Conservation (phyloP, 306 rosid species). For the Pterocarpus macrocarpus region DNA sequence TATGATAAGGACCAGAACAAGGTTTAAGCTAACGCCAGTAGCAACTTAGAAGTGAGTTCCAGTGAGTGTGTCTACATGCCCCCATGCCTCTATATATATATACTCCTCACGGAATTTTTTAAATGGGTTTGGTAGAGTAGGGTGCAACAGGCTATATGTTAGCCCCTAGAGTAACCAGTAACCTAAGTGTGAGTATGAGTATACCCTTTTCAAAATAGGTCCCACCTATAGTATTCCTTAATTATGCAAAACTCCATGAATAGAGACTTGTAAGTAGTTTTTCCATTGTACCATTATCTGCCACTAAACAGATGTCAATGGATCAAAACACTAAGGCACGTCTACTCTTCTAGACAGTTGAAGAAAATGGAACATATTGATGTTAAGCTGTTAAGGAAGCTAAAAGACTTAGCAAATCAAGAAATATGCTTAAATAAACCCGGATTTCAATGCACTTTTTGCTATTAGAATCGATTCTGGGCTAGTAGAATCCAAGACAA, state of each 20-base stretch:
- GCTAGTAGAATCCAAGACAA: constrained; percentile 29
- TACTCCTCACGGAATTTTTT: constrained; percentile 49
- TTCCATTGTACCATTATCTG: constrained; percentile 23
- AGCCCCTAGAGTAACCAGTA: constrained; percentile 39
- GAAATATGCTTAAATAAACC: not conserved
- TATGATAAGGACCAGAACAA: constrained; percentile 47
- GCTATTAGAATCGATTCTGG: constrained; percentile 39
- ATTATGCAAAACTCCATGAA: constrained; percentile 38
- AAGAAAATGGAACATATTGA: constrained; percentile 14
- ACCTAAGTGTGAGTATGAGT: constrained; percentile 41
- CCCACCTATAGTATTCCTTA: constrained; percentile 40
- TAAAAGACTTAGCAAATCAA: constrained; percentile 7
- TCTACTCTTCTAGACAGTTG: constrained; percentile 4
- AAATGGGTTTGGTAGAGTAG: constrained; percentile 49
- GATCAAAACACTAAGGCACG: constrained; percentile 28
- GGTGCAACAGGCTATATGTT: constrained; percentile 47
- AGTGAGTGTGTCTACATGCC: constrained; percentile 43
- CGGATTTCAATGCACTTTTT: not conserved
- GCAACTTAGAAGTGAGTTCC: constrained; percentile 36
- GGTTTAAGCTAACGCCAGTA: constrained; percentile 23
- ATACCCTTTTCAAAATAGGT: constrained; percentile 31
- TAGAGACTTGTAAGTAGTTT: constrained; percentile 12
- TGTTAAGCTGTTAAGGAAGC: constrained; percentile 23
- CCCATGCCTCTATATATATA: constrained; percentile 41
- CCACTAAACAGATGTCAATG: constrained; percentile 17